Conservation (phyloP, 1,139 yeast genomes). For the Blastobotrys aristatus region DNA sequence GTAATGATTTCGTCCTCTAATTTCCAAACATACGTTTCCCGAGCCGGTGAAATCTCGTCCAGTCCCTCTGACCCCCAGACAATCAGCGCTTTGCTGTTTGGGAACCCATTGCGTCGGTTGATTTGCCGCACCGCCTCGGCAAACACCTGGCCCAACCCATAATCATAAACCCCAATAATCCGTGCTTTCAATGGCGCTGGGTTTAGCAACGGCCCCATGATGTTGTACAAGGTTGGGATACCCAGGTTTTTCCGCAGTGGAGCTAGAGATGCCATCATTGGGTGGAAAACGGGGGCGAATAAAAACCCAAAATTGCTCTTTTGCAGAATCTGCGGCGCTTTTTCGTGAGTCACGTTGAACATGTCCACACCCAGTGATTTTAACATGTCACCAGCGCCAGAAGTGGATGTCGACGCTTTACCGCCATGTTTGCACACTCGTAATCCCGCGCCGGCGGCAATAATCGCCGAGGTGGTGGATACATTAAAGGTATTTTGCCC, state of each 20-base stretch:
- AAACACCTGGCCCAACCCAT: slow-evolving; percentile 71
- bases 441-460: slow-evolving; percentile 86
- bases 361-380: slow-evolving; percentile 72
- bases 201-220: slow-evolving; percentile 86
- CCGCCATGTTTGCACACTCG: slow-evolving; percentile 92
- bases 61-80: slow-evolving; percentile 90
- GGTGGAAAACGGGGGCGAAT: slow-evolving; percentile 92
- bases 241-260: slow-evolving; percentile 71
- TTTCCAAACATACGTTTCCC: slow-evolving; percentile 76
- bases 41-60: slow-evolving; percentile 90
- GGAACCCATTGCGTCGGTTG: slow-evolving; percentile 45
- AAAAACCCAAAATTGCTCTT: slow-evolving; percentile 62
- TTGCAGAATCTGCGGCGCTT: slow-evolving; percentile 60
- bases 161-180: slow-evolving; percentile 83
- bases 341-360: slow-evolving; percentile 56
- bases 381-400: slow-evolving; percentile 91
- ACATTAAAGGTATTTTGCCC: slow-evolving; percentile 96
- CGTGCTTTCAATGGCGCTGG: slow-evolving; percentile 83
- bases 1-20: slow-evolving; percentile 34
- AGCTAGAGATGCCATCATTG: slow-evolving; percentile 85
- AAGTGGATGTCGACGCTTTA: slow-evolving; percentile 85
- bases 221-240: slow-evolving; percentile 88
- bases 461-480: slow-evolving; percentile 89
- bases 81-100: slow-evolving; percentile 58
- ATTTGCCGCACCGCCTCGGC: slow-evolving; percentile 71